Evolutionary conservation across 23 red algal genomes (phyloP), one percentile per base, ranked within the genome.

Genomic region (Agarophyton chilense): DNA sequence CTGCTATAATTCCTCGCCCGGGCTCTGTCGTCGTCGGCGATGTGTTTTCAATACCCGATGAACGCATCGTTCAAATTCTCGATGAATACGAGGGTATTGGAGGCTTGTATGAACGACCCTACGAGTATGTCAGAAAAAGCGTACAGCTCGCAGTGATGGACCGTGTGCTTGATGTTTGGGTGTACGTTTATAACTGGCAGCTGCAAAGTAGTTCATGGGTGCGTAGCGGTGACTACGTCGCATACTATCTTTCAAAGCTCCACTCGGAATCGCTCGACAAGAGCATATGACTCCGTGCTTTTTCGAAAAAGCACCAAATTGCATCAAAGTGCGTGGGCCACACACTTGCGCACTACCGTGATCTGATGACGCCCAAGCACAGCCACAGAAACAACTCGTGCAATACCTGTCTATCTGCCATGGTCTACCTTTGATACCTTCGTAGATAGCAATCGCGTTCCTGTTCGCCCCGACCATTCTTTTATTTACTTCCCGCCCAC

Each of bases 31-130:
- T 83, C 10, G 57, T 83, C 21, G 79, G 79, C 18, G 79, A 83
- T 31, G 79, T 83, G 79, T 83, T 83, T 31, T 45, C 41, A 41
- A 31, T 83, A 21, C 24, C 47, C 31, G 75, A 83, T 21, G 79
- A 65, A 10, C 18, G 35, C 31, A 17, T 49, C 18, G 39, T 62
- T 33, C 50, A 63, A 40, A 31, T 41, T 11, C 57, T 83, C 14
- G 79, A 83, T 67, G 55, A 66, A 56, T 83, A 83, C 58, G 79
- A 83, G 50, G 79, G 79, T 31, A 83, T 83, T 47, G 79, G 55
- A 25, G 55, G 55, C 24, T 17, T 65, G 5, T 83, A 83, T 43
- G 58, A 62, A 12, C 31, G 55, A 4, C 79, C 79, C 55, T 66
- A 43, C 34, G 79, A 83, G 42, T 83, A 83, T 57, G 12, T 12